These are phyloP conservation scores for Periconia sp. DNA, from an alignment of 2,329 filamentous ascomycete species.

Conservation along the genomic window DNA sequence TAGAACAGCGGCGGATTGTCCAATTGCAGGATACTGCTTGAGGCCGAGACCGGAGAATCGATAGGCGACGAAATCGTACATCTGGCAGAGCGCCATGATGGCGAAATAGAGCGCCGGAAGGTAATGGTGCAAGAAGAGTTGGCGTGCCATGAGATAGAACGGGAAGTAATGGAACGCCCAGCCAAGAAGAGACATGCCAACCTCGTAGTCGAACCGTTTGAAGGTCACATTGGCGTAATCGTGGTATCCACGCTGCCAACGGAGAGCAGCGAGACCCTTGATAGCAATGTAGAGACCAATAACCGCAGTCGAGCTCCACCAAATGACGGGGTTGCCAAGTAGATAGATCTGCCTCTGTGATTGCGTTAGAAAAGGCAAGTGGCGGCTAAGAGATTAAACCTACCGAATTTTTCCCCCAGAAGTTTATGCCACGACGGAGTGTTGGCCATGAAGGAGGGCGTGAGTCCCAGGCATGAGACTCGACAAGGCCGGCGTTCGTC, in stretches of 20 bases:
- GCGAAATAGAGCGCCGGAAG: conserved; percentile 97
- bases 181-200: conserved; percentile 86
- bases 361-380: background rate
- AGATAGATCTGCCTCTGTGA: too few relatives aligned
- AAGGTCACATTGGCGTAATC: conserved; percentile 85
- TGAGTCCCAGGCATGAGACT: conserved; percentile 98
- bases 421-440: conserved; percentile 94
- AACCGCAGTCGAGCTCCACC: conserved; percentile 85
- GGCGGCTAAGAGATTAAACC: background rate
- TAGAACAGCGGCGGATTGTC: conserved; percentile 72
- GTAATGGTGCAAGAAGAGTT: conserved; percentile 98
- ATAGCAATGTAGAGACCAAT: conserved; percentile 79
- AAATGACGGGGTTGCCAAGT: conserved; percentile 70
- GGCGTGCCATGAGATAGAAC: conserved; percentile 97
- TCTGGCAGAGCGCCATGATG: conserved; percentile 85
- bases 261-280: conserved; percentile 84
- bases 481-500: conserved; percentile 93
- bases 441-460: conserved; percentile 92
- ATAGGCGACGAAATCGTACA: conserved; percentile 82
- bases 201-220: conserved; percentile 97
- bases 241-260: conserved; percentile 91
- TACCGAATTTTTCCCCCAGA: conserved; percentile 83
- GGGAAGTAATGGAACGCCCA: conserved; percentile 99
- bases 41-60: conserved; percentile 73
- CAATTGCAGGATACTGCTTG: conserved; percentile 73